Base-by-base conservation (phyloP, 2,329 filamentous ascomycete species). In the Neopestalotiopsis sp. region DNA sequence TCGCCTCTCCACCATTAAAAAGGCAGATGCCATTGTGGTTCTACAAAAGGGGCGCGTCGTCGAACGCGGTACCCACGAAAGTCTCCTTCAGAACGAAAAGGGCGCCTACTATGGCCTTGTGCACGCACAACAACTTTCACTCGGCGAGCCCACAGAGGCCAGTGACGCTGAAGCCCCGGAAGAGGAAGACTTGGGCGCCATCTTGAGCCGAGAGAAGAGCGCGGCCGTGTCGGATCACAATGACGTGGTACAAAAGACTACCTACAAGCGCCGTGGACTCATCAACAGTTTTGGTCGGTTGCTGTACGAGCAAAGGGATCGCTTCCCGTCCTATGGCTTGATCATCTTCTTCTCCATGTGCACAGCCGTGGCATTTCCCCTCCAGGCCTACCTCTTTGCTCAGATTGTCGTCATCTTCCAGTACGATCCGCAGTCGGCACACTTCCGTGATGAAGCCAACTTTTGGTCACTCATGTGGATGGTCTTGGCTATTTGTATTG, bases 1-100 rank as follows among this genome's bases (percentile, higher is more conserved):
- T 78, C 85, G 92, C 3, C 83, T 94, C 2, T 92, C 91, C 0
- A 94, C 92, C 0, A 92, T 94, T 74, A 91, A 90, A 77, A 89
- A 92, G 71, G 93, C 94, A 3, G 91, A 97, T 75, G 88, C 90
- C 49, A 97, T 97, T 67, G 83, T 94, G 7, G 94, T 97, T 0
- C 79, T 97, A 66, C 86, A 91, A 63, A 88, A 91, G 73, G 94
- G 94, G 1, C 81, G 85, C 66, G 88, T 94, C 0, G 86, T 91
- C 9, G 93, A 97, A 78, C 83, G 91, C 73, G 94, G 94, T 0
- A 94, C 88, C 0, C 94, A 97, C 72, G 88, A 94, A 6, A 87
- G 89, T 58, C 86, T 97, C 0, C 83, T 97, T 1, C 78, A 83
- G 3, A 80, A 86, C 49, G 83, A 89, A 4, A 83, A 82, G 2